Evolutionary conservation across 306 rosid genomes (phyloP).

Genomic region (Potentilla sterilis): DNA sequence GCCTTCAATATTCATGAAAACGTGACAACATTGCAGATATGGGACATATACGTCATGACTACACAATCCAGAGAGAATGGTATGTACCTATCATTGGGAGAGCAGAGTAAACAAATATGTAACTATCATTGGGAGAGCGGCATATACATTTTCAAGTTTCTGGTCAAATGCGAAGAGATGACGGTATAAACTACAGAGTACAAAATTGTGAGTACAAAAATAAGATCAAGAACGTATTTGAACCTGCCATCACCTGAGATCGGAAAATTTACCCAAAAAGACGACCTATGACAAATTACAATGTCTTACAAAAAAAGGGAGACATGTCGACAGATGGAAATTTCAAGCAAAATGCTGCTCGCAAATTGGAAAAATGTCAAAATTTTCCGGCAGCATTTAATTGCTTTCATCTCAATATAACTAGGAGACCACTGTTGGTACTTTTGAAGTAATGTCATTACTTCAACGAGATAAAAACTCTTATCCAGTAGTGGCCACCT

Average conservation of each 20-base stretch:
- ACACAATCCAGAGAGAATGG: not conserved
- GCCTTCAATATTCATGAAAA: not conserved
- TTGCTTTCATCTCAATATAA: slow-evolving; percentile 18
- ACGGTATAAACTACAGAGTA: slow-evolving; percentile 17
- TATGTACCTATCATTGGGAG: not conserved
- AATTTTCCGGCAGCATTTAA: slow-evolving; percentile 37
- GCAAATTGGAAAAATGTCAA: slow-evolving; percentile 34
- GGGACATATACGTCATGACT: not conserved
- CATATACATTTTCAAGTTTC: not conserved
- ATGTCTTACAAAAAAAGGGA: slow-evolving; percentile 24
- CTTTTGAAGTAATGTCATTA: not conserved
- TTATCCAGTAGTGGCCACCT: slow-evolving; percentile 46
- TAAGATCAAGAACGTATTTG: slow-evolving; percentile 20
- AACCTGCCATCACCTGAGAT: slow-evolving; percentile 46
- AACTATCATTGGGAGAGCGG: not conserved
- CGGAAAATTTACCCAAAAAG: slow-evolving; percentile 30
- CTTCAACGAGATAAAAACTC: not conserved
- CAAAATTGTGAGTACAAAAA: slow-evolving; percentile 22
- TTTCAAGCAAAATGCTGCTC: slow-evolving; percentile 33
- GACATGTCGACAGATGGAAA: slow-evolving; percentile 51
- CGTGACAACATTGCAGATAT: not conserved
- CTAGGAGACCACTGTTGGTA: slow-evolving; percentile 4
- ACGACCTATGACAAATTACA: slow-evolving; percentile 21
- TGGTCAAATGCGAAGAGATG: not conserved
- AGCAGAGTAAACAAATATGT: too few relatives aligned